phyloP scores from a whole-genome alignment of 108 stramenopile genomes.

The Seminavis robusta region DNA sequence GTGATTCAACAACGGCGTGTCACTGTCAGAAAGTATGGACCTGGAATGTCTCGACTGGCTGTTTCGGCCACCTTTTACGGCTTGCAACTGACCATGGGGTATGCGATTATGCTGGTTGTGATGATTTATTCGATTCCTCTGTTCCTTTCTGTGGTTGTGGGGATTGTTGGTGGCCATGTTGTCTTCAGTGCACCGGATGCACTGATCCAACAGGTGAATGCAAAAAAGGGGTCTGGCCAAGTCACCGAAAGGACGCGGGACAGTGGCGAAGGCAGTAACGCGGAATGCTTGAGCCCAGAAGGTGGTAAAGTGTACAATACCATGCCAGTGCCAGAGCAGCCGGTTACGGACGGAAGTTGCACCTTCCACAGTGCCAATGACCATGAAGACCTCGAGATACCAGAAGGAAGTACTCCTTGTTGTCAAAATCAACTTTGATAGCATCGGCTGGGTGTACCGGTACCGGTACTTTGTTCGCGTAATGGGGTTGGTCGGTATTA shows the following conservation, averaged over 20 bases:
- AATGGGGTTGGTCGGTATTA: no score
- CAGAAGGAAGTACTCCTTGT: constrained; percentile 67
- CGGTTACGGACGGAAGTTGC: background rate
- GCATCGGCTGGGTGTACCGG: no score
- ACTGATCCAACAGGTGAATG: background rate
- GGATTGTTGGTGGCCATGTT: constrained; percentile 66
- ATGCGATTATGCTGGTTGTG: constrained; percentile 76
- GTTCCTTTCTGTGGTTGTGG: constrained; percentile 59
- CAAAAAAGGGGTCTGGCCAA: background rate
- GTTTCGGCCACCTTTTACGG: constrained; percentile 64
- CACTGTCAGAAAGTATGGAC: constrained; percentile 28
- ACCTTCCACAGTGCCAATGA: background rate
- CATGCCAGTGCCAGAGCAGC: background rate
- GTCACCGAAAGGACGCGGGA: background rate
- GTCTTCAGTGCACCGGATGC: constrained; percentile 76
- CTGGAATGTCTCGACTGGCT: constrained; percentile 28
- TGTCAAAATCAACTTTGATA: constrained; percentile 65
- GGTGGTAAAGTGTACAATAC: background rate
- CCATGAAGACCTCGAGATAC: constrained; percentile 1
- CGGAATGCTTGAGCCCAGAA: background rate
- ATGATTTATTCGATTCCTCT: constrained; percentile 76
- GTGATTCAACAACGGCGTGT: constrained; percentile 48
- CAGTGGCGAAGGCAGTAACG: background rate
- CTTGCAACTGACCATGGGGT: constrained; percentile 74
- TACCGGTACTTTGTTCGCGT: no score